A percentile compares a stretch with the other conserved stretches of the same genome.
These are phyloP conservation scores for Russula vinacea DNA, from an alignment of 768 basidiomycete species.

Conservation along the genomic window DNA sequence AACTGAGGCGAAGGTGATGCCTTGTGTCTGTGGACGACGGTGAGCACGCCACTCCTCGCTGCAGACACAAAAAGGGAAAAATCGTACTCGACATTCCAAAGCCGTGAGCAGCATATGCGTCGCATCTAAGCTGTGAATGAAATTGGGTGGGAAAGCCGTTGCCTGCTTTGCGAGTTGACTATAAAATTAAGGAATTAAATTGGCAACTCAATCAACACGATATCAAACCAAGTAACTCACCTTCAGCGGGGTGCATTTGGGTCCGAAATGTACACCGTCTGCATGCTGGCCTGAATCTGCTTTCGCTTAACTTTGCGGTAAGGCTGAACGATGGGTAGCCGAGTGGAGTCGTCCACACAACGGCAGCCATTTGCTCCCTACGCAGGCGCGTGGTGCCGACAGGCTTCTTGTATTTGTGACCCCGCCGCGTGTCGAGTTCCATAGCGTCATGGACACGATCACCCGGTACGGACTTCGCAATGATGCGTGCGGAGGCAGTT, in stretches of 20 bases:
- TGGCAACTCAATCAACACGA: neutral
- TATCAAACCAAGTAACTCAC: conserved; percentile 36
- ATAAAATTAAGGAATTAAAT: conserved; percentile 10
- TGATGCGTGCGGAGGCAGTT: conserved; percentile 73
- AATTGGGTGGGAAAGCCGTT: conserved; percentile 97
- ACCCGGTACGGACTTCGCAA: conserved; percentile 80
- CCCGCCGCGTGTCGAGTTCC: conserved; percentile 31
- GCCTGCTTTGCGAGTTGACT: conserved; percentile 85
- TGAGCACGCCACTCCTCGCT: conserved; percentile 13
- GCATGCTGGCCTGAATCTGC: conserved; percentile 80
- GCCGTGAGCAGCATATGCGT: conserved; percentile 99
- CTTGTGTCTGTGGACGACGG: conserved; percentile 51
- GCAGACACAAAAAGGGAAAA: conserved; percentile 15
- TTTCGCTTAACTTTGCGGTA: conserved; percentile 81
- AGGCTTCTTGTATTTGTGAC: conserved; percentile 19
- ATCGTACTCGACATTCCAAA: conserved; percentile 73
- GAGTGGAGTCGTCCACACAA: conserved; percentile 96
- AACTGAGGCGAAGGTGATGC: conserved; percentile 87
- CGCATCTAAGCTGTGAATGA: conserved; percentile 95
- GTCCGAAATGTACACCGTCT: conserved; percentile 88
- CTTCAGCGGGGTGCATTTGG: conserved; percentile 70
- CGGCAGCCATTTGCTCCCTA: conserved; percentile 91
- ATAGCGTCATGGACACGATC: conserved; percentile 55
- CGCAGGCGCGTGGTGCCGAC: conserved; percentile 48
- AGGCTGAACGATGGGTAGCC: conserved; percentile 95